Evolutionary conservation across 371 early-diverging fungal species (phyloP), one percentile per base, ranked within the genome.

Genomic region (Mucor mucedo): DNA sequence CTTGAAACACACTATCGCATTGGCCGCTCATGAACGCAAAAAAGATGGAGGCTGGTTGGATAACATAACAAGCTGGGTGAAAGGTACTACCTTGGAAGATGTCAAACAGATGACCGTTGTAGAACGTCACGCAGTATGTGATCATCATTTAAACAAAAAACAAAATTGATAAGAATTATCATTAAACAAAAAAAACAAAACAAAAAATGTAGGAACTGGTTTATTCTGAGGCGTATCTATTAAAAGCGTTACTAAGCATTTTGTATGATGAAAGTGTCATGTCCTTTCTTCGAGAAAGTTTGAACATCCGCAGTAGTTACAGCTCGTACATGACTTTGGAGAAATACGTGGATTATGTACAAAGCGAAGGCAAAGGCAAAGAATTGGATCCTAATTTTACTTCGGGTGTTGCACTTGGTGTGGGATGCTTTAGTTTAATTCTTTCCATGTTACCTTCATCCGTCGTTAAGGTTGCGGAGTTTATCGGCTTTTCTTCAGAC

Each of bases 401-500:
- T 41, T 86, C 88, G 14, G 93, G 92, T 40, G 87, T 93, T 3
- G 77, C 81, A 4, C 75, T 89, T 11, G 91, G 89, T 29, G 77
- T 91, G 30, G 93, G 92, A 13, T 76, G 71, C 55, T 84, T 83
- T 58, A 74, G 69, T 55, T 75, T 80, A 16, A 84, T 77, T n/a
- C 65, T 78, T 27, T 79, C 80, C 35, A 76, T 83, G 52, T 75
- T 85, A 35, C 84, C 85, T 1, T 58, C 78, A 1, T 81, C 78
- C 0, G 86, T 77, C 1, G 59, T 75, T 16, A 85, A 83, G 42
- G 83, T 78, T 8, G 87, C 79, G 10, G 80, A 93, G 72, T 72
- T 93, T 41, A 85, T 92, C 41, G 93, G 93, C 0, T 92, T 92
- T 73, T 65, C 84, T 1, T 87, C 87, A 11, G 84, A 91, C 65